phyloP scores from a whole-genome alignment of 176 grass and related monocot genomes.

The Ampelocalamus luodianensis region DNA sequence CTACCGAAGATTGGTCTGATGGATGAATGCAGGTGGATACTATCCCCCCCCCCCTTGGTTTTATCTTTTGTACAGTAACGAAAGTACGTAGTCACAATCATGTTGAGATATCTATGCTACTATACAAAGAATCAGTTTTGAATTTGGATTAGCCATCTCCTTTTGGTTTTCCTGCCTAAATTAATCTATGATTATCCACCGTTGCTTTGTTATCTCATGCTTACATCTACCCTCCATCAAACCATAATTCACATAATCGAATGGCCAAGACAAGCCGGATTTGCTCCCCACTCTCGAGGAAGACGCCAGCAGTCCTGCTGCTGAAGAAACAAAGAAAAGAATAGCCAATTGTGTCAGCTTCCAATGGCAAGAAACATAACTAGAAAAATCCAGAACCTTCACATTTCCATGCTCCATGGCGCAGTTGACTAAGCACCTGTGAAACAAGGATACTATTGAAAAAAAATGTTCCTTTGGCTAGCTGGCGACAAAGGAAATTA shows the following conservation, averaged over 20 bases:
- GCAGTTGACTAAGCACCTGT: background rate
- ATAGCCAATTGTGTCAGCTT: background rate
- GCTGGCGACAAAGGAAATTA: background rate
- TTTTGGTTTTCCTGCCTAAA: background rate
- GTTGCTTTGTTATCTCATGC: background rate
- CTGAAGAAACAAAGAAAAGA: background rate
- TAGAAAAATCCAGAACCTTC: background rate
- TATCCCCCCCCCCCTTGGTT: background rate
- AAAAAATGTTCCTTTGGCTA: background rate
- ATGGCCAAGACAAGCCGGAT: background rate
- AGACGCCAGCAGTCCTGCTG: background rate
- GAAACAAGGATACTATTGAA: background rate
- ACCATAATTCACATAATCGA: background rate
- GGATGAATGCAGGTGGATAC: slow-evolving; percentile 15
- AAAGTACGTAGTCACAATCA: background rate
- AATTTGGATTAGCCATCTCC: background rate
- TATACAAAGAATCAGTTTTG: background rate
- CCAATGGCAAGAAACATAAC: background rate
- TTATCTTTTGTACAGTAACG: no score
- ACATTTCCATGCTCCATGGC: background rate
- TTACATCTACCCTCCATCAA: background rate
- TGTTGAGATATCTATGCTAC: background rate
- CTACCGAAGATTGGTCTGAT: no score
- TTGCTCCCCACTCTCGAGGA: background rate
- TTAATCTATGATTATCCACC: background rate